These are phyloP conservation scores for Saussurea involucrata DNA, from an alignment of 129 eudicot species.

Conservation along the genomic window DNA sequence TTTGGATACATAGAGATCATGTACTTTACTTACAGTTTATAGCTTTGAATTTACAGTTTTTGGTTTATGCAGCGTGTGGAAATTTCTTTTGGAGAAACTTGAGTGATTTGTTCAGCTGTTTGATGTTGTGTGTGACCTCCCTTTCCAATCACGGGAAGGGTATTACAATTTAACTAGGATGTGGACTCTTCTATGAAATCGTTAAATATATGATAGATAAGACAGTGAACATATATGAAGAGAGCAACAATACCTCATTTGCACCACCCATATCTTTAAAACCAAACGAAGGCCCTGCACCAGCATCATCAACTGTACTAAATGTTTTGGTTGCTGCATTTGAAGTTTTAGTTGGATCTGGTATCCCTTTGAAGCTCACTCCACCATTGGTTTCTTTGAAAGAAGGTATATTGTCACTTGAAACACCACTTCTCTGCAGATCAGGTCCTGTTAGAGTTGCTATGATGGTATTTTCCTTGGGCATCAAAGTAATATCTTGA, in stretches of 20 bases:
- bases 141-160: background rate
- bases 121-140: background rate
- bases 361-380: constrained; percentile 3
- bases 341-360: constrained; percentile 21
- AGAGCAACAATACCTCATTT: constrained; percentile 49
- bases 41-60: background rate
- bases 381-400: constrained; percentile 30
- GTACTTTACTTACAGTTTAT: background rate
- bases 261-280: constrained; percentile 28
- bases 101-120: background rate
- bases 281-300: constrained; percentile 28
- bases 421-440: constrained; percentile 20
- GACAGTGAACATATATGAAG: constrained; percentile 7
- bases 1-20: background rate
- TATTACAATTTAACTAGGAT: background rate
- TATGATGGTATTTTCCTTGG: constrained; percentile 12
- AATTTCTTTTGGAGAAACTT: background rate
- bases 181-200: background rate
- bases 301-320: constrained; percentile 26
- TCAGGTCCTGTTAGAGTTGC: constrained; percentile 20
- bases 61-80: background rate
- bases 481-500: constrained; percentile 21
- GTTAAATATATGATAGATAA: background rate
- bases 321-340: constrained; percentile 26
- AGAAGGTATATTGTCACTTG: constrained; percentile 2